These are phyloP conservation scores for Malania oleifera DNA, from an alignment of 164 flowering plant genomes.

Conservation along the genomic window DNA sequence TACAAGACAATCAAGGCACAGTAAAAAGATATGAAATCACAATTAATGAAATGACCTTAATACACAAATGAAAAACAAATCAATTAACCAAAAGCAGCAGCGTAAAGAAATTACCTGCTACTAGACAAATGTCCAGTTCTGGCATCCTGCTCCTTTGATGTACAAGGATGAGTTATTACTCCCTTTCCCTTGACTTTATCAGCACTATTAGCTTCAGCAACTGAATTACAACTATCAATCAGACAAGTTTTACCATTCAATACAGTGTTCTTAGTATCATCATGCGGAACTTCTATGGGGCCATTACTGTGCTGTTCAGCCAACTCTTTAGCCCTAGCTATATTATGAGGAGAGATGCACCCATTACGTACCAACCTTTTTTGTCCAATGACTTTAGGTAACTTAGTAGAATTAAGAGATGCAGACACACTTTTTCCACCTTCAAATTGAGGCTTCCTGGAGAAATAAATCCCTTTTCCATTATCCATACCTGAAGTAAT, in stretches of 20 bases:
- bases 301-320: slow-evolving; percentile 16
- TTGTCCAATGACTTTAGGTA: slow-evolving; percentile 37
- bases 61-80: background rate
- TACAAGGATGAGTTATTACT: slow-evolving; percentile 17
- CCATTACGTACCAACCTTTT: slow-evolving; percentile 82
- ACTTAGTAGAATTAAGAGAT: slow-evolving; percentile 12
- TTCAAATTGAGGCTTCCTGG: slow-evolving; percentile 9
- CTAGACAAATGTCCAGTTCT: slow-evolving; percentile 13
- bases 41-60: background rate
- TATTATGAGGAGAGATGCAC: slow-evolving; percentile 74
- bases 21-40: too few species aligned
- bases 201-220: slow-evolving; percentile 28
- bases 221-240: slow-evolving; percentile 22
- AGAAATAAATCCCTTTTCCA: slow-evolving; percentile 19
- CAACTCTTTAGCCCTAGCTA: slow-evolving; percentile 42
- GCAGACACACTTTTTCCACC: slow-evolving; percentile 4
- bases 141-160: slow-evolving; percentile 20
- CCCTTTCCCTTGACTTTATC: slow-evolving; percentile 50
- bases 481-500: slow-evolving; percentile 12
- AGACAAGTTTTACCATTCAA: slow-evolving; percentile 12
- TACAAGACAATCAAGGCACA: too few species aligned
- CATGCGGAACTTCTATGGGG: slow-evolving; percentile 16
- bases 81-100: background rate
- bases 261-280: slow-evolving; percentile 7
- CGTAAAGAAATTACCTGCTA: slow-evolving; percentile 32